Percentiles rank a stretch among this genome's conserved stretches.
Conservation (phyloP, 2,329 filamentous ascomycete species). For the Colletotrichum zoysiae region DNA sequence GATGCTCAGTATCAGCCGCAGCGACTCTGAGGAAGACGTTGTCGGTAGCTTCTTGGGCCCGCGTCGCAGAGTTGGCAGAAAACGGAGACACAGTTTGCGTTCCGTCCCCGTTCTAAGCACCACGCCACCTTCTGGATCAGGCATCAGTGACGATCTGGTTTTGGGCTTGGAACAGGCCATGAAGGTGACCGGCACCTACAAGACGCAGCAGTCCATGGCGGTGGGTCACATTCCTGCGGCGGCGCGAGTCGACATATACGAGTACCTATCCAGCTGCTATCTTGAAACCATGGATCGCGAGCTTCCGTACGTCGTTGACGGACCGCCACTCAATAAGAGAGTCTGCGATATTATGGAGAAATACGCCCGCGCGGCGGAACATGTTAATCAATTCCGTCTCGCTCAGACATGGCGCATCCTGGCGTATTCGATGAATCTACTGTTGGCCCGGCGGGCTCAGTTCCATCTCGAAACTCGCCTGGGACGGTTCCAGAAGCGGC, state of each 20-base stretch:
- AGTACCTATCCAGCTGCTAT: conserved; percentile 69
- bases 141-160: conserved; percentile 57
- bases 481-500: conserved; percentile 52
- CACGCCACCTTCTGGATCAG: conserved; percentile 63
- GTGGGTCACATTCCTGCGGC: conserved; percentile 68
- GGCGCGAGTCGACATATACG: conserved; percentile 64
- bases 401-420: conserved; percentile 75
- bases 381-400: conserved; percentile 67
- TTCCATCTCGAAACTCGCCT: conserved; percentile 68
- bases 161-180: conserved; percentile 70
- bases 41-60: conserved; percentile 70
- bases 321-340: conserved; percentile 59
- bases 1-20: conserved; percentile 68
- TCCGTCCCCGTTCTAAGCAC: conserved; percentile 58
- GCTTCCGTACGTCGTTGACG: conserved; percentile 57
- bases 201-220: conserved; percentile 72
- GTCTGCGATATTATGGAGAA: conserved; percentile 65
- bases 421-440: conserved; percentile 66
- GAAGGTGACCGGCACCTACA: conserved; percentile 68
- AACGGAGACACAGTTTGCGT: conserved; percentile 56
- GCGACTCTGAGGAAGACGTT: conserved; percentile 75
- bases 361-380: conserved; percentile 70
- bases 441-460: conserved; percentile 67
- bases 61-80: conserved; percentile 54
- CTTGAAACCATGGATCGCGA: conserved; percentile 64